Percentiles rank a stretch among this genome's conserved stretches.
Evolutionary conservation across 2,329 filamentous ascomycete genomes (phyloP).

Genomic region (Venturia oleaginea): DNA sequence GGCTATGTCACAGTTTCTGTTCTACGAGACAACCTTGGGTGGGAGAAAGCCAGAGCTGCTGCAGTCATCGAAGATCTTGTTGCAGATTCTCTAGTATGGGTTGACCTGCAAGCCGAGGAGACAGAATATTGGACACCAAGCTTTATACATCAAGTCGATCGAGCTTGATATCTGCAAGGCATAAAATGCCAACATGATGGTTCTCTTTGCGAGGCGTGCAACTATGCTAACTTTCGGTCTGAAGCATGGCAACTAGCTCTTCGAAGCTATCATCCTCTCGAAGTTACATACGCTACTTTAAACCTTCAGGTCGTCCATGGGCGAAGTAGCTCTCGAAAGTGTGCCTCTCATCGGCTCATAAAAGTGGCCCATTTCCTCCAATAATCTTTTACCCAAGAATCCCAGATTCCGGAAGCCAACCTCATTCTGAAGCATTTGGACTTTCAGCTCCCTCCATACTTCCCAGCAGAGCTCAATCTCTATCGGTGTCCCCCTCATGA

Average conservation of each 20-base stretch:
- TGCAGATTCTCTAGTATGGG: slow-evolving; percentile 84
- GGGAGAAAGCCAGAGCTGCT: slow-evolving; percentile 75
- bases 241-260: not conserved
- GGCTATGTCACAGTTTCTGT: slow-evolving; percentile 87
- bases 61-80: slow-evolving; percentile 88
- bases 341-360: not conserved
- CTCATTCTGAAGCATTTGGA: not conserved
- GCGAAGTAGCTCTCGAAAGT: not conserved
- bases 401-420: not conserved
- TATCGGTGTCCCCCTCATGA: not conserved
- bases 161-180: not conserved
- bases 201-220: not conserved
- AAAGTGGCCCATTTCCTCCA: not conserved
- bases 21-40: slow-evolving; percentile 75
- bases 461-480: not conserved
- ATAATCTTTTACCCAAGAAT: not conserved
- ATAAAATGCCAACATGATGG: not conserved
- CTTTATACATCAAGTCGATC: slow-evolving; percentile 1
- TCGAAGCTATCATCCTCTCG: not conserved
- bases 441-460: not conserved
- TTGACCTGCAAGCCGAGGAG: slow-evolving; percentile 73
- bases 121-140: slow-evolving; percentile 88
- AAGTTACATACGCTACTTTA: not conserved
- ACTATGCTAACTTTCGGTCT: not conserved
- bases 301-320: not conserved